Base-by-base conservation (phyloP, 2,329 filamentous ascomycete species). In the Arthrinium phaeospermum region DNA sequence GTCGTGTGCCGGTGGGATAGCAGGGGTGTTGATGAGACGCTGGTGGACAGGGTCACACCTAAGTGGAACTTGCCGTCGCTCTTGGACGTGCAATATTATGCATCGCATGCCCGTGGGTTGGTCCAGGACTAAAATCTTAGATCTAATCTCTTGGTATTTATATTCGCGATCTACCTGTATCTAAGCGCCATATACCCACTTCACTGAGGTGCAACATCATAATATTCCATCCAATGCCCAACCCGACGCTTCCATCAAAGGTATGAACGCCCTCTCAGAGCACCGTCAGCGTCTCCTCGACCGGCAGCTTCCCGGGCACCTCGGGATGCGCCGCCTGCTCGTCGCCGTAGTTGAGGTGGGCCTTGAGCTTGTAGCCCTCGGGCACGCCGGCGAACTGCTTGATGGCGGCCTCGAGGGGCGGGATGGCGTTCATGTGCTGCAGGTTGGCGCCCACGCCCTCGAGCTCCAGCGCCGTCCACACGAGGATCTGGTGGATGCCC, bases 361-460 rank as follows among this genome's bases (percentile, higher is more conserved):
- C 76, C 68, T 75, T 74, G 27, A 78, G 76, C 8, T 44, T 67
- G 69, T 75, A 78, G 53, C 75, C 74, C 0, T 74, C 73, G 0
- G 75, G 76, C 6, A 78, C 74, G 4, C 47, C 71, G 19, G 72
- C 51, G 70, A 75, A 77, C 68, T 76, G 72, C 69, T 74, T 73
- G 1, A 78, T 49, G 41, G 72, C 76, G 44, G 73, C 75, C 70
- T 77, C 74, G 34, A 75, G 74, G 0, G 76, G 76, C 4, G 76
- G 76, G 24, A 79, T 75, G n/a, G 74, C 73, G 16, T 70, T 70
- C 71, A 76, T 61, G 74, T 78, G 76, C 74, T 78, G 76, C 64
- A 78, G 72, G 72, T 76, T 77, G 73, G 75, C 76, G 4, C 76
- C 75, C 24, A 78, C 67, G 7, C 76, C 76, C 30, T 78, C 76